Conservation (phyloP, 2,329 filamentous ascomycete species). For the Diaporthe velutina region DNA sequence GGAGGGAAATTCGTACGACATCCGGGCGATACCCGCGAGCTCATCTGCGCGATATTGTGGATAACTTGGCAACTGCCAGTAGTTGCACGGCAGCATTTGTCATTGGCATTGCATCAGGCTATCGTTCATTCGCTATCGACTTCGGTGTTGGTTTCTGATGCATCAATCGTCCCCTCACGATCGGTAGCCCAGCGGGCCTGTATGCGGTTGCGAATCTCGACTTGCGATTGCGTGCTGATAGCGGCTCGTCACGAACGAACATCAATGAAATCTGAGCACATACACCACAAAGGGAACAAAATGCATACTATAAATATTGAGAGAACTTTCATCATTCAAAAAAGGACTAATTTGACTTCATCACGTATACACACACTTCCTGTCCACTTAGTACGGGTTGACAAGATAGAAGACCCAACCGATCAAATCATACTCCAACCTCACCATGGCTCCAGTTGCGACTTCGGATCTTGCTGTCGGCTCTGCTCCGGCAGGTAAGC, state of each 20-base stretch:
- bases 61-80: neutral
- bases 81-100: neutral
- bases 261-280: neutral
- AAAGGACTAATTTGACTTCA: no score
- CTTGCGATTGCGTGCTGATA: constrained; percentile 35
- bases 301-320: neutral
- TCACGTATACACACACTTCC: neutral
- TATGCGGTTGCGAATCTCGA: constrained; percentile 31
- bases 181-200: neutral
- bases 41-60: neutral
- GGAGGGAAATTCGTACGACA: constrained; percentile 31
- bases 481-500: constrained; percentile 18
- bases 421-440: neutral
- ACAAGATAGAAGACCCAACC: neutral
- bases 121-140: constrained; percentile 9
- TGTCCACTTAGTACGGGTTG: no score
- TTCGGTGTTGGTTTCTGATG: neutral
- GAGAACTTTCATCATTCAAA: neutral
- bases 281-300: neutral
- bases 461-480: constrained; percentile 28
- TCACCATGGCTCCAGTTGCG: constrained; percentile 32
- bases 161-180: constrained; percentile 18
- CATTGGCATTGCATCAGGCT: neutral
- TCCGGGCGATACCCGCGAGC: constrained; percentile 29
- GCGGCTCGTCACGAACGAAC: neutral